These are phyloP conservation scores for Acanthamoeba castellanii DNA, from an alignment of 208 protist genomes.

Conservation along the genomic window DNA sequence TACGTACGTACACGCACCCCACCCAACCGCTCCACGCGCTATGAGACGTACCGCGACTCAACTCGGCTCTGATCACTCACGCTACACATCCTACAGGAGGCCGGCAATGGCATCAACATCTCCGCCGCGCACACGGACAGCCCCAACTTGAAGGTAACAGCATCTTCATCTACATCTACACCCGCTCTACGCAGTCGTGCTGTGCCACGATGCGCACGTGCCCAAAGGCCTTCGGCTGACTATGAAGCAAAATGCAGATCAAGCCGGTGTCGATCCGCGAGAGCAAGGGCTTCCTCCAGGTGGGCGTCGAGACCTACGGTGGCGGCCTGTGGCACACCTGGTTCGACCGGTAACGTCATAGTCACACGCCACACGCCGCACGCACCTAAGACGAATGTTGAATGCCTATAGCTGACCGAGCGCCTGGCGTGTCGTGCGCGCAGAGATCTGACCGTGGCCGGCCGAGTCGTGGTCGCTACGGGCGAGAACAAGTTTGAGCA, in stretches of 20 bases:
- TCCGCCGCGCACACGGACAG: slow-evolving; percentile 98
- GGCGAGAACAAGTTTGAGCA: slow-evolving; percentile 76
- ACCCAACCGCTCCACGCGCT: not conserved
- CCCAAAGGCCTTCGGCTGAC: not conserved
- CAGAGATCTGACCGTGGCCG: slow-evolving; percentile 89
- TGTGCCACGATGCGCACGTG: not conserved
- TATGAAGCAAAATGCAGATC: not conserved
- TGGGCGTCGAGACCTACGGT: slow-evolving; percentile 91
- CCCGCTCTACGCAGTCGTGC: not conserved
- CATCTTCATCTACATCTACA: not conserved
- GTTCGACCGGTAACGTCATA: slow-evolving; percentile 87
- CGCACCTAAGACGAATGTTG: not conserved
- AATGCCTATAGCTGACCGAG: not conserved
- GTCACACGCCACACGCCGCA: not conserved
- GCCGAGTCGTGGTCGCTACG: slow-evolving; percentile 85
- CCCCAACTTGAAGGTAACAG: slow-evolving; percentile 89
- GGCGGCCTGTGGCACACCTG: slow-evolving; percentile 93
- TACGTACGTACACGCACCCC: slow-evolving; percentile 84
- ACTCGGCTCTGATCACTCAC: not conserved
- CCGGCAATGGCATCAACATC: slow-evolving; percentile 94
- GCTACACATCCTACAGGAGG: slow-evolving; percentile 18
- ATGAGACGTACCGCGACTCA: not conserved
- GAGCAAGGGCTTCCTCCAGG: slow-evolving; percentile 85
- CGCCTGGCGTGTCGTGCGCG: not conserved
- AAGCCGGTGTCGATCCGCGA: slow-evolving; percentile 77